phyloP scores from a whole-genome alignment of 352 stramenopile species.

The Pythium dissimile region DNA sequence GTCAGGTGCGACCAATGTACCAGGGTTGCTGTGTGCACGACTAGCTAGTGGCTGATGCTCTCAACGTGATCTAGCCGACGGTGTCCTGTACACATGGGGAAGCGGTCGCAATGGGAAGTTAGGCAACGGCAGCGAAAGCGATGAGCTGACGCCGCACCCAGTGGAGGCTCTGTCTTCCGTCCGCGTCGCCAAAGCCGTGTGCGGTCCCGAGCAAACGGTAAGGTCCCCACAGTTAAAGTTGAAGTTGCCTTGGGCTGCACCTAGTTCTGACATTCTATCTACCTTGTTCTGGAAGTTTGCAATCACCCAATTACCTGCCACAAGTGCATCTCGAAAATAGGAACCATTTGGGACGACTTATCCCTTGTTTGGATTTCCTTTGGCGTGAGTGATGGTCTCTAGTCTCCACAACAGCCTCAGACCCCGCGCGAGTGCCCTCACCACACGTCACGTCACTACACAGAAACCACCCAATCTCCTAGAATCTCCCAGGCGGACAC shows the following conservation, averaged over 20 bases:
- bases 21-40: too few species aligned
- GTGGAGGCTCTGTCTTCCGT: slow-evolving; percentile 59
- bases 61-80: slow-evolving; percentile 42
- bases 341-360: slow-evolving; percentile 8
- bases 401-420: background rate
- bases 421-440: slow-evolving; percentile 8
- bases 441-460: slow-evolving; percentile 5
- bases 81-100: slow-evolving; percentile 68
- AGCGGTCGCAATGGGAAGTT: slow-evolving; percentile 63
- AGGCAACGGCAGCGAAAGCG: slow-evolving; percentile 51
- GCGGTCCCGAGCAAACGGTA: slow-evolving; percentile 60
- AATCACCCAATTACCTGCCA: slow-evolving; percentile 42
- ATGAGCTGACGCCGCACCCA: slow-evolving; percentile 44
- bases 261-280: slow-evolving; percentile 6
- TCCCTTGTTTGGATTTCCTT: slow-evolving; percentile 5
- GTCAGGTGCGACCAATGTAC: slow-evolving; percentile 29
- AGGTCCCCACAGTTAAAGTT: too few species aligned
- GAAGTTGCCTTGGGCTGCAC: slow-evolving; percentile 1
- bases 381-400: slow-evolving; percentile 9
- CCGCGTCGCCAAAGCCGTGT: slow-evolving; percentile 48
- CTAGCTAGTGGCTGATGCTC: too few species aligned
- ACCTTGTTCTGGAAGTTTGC: slow-evolving; percentile 27
- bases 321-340: background rate
- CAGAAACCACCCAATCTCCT: slow-evolving; percentile 7
- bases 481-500: background rate